A percentile compares a stretch with the other conserved stretches of the same genome.
Evolutionary conservation across 345 rosid species (phyloP).

Genomic region (Eucalyptus pauciflora): DNA sequence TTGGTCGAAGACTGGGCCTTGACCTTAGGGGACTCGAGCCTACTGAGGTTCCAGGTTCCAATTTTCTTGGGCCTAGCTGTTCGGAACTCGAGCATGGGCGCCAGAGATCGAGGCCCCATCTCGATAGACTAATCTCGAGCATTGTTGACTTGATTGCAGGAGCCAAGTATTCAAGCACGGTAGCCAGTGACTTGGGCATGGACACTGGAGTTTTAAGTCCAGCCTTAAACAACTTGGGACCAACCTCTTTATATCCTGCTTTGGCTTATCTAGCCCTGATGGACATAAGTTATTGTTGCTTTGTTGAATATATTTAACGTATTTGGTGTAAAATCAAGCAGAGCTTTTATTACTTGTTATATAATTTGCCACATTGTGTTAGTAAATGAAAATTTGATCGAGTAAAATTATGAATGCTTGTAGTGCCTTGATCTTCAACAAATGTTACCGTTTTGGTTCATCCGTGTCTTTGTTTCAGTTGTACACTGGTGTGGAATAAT

Average conservation of each 20-base stretch:
- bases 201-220: not conserved
- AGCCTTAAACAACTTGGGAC: not conserved
- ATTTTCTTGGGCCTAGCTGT: not conserved
- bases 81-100: not conserved
- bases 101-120: not conserved
- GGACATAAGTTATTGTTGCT: not conserved
- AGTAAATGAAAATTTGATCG: too few relatives aligned
- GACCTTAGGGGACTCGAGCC: not conserved
- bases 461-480: not conserved
- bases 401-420: not conserved
- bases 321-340: not conserved
- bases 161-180: not conserved
- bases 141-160: not conserved
- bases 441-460: not conserved
- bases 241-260: too few relatives aligned
- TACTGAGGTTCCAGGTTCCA: not conserved
- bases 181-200: fast-evolving
- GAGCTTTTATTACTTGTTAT: not conserved
- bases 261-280: not conserved
- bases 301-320: not conserved
- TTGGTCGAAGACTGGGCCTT: not conserved
- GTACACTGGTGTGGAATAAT: too few relatives aligned
- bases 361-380: not conserved
- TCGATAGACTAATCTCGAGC: too few relatives aligned
- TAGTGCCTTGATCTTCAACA: not conserved